Conservation (phyloP, 2,329 filamentous ascomycete species). For the Fusarium subtropicale region DNA sequence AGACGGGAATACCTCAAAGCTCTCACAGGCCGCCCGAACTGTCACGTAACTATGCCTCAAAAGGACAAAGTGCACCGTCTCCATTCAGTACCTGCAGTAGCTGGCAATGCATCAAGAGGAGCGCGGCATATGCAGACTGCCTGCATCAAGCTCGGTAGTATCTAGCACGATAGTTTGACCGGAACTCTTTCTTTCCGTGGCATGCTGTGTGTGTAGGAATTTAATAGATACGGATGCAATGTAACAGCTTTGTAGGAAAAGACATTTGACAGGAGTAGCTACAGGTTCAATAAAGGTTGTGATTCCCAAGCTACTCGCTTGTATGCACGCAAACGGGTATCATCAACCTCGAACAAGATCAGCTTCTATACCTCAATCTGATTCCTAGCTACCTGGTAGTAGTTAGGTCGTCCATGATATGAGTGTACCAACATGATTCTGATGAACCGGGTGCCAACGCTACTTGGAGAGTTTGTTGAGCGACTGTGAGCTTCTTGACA, state of each 20-base stretch:
- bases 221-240: neutral
- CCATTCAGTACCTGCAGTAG: conserved; percentile 33
- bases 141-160: conserved; percentile 12
- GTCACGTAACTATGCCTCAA: conserved; percentile 24
- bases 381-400: neutral
- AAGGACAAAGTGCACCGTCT: conserved; percentile 12
- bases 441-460: neutral
- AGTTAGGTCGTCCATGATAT: neutral
- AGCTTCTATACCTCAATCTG: neutral
- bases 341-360: neutral
- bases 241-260: neutral
- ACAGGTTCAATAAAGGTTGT: neutral
- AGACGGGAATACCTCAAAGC: neutral
- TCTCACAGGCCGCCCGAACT: neutral
- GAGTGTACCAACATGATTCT: neutral
- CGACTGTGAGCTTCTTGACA: neutral
- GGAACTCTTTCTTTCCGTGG: neutral
- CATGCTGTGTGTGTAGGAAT: neutral
- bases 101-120: conserved; percentile 14
- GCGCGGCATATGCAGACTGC: conserved; percentile 9
- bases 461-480: conserved; percentile 1
- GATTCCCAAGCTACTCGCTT: neutral
- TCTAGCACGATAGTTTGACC: neutral
- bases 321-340: neutral
- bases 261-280: neutral